Conservation (phyloP, 495 filamentous ascomycete species). For the Penicillium daleae region DNA sequence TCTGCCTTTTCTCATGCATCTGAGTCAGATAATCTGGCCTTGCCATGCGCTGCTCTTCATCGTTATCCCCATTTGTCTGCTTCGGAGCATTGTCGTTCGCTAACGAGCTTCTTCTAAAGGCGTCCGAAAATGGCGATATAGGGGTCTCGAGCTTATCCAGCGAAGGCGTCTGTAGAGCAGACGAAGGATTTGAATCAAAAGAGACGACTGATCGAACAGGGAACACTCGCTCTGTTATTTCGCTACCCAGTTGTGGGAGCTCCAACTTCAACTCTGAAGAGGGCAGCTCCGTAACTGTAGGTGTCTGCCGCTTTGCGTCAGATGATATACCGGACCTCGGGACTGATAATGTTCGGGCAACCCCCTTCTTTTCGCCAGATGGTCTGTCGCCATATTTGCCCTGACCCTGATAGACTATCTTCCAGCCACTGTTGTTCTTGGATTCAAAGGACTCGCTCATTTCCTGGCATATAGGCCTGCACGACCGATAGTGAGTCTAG, state of each 20-base stretch:
- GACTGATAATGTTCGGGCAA: constrained; percentile 18
- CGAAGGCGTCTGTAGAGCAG: constrained; percentile 30
- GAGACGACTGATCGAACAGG: constrained; percentile 33
- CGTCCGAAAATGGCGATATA: constrained; percentile 25
- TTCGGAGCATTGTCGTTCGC: constrained; percentile 3
- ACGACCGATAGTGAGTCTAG: not conserved
- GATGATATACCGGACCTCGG: constrained; percentile 31
- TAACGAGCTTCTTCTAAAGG: not conserved
- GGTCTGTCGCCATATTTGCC: constrained; percentile 13
- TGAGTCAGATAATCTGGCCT: constrained; percentile 8
- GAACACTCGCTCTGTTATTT: constrained; percentile 30
- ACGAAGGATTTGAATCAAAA: constrained; percentile 31
- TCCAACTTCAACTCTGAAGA: constrained; percentile 20
- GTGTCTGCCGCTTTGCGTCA: constrained; percentile 27
- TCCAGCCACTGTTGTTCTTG: constrained; percentile 24
- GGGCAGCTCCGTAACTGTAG: constrained; percentile 23
- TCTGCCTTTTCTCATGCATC: constrained; percentile 12
- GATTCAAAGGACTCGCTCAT: constrained; percentile 14
- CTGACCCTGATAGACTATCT: constrained; percentile 18
- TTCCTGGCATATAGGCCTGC: not conserved
- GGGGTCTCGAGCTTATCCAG: constrained; percentile 29
- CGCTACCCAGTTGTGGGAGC: constrained; percentile 27
- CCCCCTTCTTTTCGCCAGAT: constrained; percentile 9
- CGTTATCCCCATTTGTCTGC: not conserved
- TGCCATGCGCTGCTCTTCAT: not conserved